phyloP scores from a whole-genome alignment of 768 basidiomycete species.

The Amanita jacksonii region DNA sequence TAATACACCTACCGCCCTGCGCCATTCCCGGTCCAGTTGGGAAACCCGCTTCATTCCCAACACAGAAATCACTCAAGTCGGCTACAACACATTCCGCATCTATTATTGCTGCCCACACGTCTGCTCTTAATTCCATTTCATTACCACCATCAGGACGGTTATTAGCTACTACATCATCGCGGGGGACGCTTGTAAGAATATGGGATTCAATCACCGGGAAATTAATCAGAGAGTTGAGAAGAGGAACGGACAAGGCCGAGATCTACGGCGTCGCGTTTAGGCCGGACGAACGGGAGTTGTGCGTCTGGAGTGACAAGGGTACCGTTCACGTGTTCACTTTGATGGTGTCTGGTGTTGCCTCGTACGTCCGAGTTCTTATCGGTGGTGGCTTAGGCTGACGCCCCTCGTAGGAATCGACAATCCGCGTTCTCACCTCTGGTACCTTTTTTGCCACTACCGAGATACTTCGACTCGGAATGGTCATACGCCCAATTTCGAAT shows the following conservation, averaged over 20 bases:
- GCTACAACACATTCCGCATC: constrained; percentile 59
- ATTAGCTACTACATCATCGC: constrained; percentile 74
- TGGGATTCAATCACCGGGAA: constrained; percentile 75
- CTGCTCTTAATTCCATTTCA: constrained; percentile 69
- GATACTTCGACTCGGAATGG: constrained; percentile 95
- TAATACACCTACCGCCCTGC: constrained; percentile 80
- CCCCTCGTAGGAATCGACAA: constrained; percentile 59
- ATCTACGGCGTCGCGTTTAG: constrained; percentile 88
- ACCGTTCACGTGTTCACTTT: constrained; percentile 87
- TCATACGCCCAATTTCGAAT: constrained; percentile 91
- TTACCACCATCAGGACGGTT: constrained; percentile 69
- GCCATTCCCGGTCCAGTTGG: constrained; percentile 44
- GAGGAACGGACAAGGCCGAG: constrained; percentile 84
- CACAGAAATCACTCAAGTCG: constrained; percentile 46
- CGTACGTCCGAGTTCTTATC: constrained; percentile 39
- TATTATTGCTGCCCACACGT: constrained; percentile 78
- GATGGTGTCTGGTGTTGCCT: constrained; percentile 42
- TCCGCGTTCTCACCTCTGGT: constrained; percentile 74
- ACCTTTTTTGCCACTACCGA: constrained; percentile 74
- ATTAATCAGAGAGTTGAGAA: constrained; percentile 67
- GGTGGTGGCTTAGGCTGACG: constrained; percentile 4
- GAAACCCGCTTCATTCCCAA: constrained; percentile 40
- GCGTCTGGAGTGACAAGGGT: constrained; percentile 94
- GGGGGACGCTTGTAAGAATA: constrained; percentile 80
- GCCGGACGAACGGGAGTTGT: constrained; percentile 76